A percentile compares a stretch with the other conserved stretches of the same genome.
Conservation (phyloP, 768 basidiomycete genomes). For the Russula virescens region DNA sequence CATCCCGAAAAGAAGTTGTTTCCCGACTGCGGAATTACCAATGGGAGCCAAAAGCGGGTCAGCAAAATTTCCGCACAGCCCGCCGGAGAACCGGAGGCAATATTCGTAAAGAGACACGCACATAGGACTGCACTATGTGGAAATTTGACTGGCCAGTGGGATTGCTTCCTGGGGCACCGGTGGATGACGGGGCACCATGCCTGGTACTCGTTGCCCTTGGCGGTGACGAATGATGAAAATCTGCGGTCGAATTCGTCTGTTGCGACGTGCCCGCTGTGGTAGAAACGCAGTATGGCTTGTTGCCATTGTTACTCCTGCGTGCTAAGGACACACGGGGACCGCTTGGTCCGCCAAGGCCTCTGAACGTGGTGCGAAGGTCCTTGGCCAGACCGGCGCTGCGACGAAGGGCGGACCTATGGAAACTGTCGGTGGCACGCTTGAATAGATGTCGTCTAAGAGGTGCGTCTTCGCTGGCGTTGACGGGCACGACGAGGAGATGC, state of each 20-base stretch:
- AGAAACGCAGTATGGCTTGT: constrained; percentile 26
- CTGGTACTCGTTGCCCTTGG: constrained; percentile 15
- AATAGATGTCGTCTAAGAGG: constrained; percentile 31
- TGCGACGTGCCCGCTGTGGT: neutral
- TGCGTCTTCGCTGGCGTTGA: constrained; percentile 27
- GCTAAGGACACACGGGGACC: neutral
- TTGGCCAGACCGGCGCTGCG: constrained; percentile 58
- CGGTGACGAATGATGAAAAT: neutral
- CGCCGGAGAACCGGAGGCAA: neutral
- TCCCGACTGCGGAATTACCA: constrained; percentile 44
- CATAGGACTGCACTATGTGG: constrained; percentile 56
- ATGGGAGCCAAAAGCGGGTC: neutral
- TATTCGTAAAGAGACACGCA: constrained; percentile 30
- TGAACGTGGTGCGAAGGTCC: constrained; percentile 64
- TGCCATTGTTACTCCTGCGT: constrained; percentile 10
- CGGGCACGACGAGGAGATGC: constrained; percentile 29
- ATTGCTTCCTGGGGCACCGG: constrained; percentile 16
- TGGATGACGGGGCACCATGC: constrained; percentile 22
- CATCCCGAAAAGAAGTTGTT: constrained; percentile 77
- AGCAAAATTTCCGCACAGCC: constrained; percentile 11
- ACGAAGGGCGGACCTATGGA: constrained; percentile 50
- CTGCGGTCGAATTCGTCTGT: neutral
- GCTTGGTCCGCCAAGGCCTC: constrained; percentile 40
- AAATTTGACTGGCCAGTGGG: constrained; percentile 27
- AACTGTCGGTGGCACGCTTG: constrained; percentile 40